Base-by-base conservation (phyloP, 177 flowering plant genomes). In the Vitis hybrid region DNA sequence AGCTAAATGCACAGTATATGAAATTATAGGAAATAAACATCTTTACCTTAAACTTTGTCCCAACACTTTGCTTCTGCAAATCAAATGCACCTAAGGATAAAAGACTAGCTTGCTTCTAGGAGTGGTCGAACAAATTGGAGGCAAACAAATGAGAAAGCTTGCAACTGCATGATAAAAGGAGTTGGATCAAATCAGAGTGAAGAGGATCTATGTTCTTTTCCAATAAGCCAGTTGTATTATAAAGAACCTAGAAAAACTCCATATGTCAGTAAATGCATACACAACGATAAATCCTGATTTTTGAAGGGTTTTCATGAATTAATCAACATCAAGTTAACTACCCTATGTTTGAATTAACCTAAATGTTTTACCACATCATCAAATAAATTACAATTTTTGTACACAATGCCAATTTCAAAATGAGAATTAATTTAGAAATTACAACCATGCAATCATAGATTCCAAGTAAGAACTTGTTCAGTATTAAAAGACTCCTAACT, bases 171-270 rank as follows among this genome's bases (percentile, higher is more conserved):
- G 91, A 87, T 55, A 89, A 80, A 14, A 93, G 88, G 58, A 95
- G 83, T 16, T 81, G 89, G 55, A 88, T 79, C 63, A 75, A 79
- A 66, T 82, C 85, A 70, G 83, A 72, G 72, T 82, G 92, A 77
- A 89, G 45, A 6, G 82, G 80, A 81, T 92, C 98, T 80, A 91
- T 88, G 73, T 95, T 95, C 87, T 90, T 95, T 76, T 88, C 93
- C 89, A 95, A 77, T 79, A 95, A 93, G 13, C 88, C 92, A 79
- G 70, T 81, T 29, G 92, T 86, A 65, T 90, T 85, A 79, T 93
- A 93, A 33, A 77, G 69, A 78, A 95, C 99, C 99, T 95, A 74
- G 68, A 39, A 67, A 29, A 67, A 56, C 22, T 39, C 69, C 15
- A 56, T 3, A 56, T 29, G 66, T 77, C 50, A 83, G 62, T 19